Conservation (phyloP, 1,284 basidiomycete species). For the Mycosarcoma maydis region DNA sequence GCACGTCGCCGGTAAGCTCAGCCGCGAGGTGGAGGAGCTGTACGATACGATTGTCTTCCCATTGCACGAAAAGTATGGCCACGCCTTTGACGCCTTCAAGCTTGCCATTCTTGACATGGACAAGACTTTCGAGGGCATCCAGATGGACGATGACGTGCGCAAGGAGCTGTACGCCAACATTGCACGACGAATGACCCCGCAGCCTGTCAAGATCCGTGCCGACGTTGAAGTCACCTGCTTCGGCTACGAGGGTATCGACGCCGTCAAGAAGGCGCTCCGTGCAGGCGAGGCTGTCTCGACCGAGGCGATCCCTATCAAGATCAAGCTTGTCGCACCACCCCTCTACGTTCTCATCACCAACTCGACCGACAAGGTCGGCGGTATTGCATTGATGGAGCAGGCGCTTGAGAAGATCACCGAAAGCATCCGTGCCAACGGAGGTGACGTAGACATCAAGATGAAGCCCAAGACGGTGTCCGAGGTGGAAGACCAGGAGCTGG, state of each 20-base stretch:
- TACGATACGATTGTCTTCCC: conserved; percentile 96
- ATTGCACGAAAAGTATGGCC: conserved; percentile 88
- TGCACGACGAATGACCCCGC: conserved; percentile 92
- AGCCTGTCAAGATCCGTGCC: conserved; percentile 97
- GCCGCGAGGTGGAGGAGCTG: conserved; percentile 75
- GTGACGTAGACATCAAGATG: conserved; percentile 93
- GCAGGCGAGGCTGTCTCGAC: conserved; percentile 88
- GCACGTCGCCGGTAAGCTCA: conserved; percentile 64
- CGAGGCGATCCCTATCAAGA: conserved; percentile 93
- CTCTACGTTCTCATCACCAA: conserved; percentile 95
- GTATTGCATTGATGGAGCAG: conserved; percentile 90
- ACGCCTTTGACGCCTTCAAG: conserved; percentile 98
- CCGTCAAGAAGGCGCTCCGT: conserved; percentile 89
- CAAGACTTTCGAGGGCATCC: conserved; percentile 80
- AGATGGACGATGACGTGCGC: conserved; percentile 73
- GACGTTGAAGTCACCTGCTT: conserved; percentile 99
- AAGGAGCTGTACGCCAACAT: conserved; percentile 84
- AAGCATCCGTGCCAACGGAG: conserved; percentile 80
- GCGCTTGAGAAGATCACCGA: conserved; percentile 89
- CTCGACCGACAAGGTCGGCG: conserved; percentile 94
- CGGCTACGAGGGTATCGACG: conserved; percentile 95
- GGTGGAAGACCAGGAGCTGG: conserved; percentile 66
- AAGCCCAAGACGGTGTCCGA: conserved; percentile 71
- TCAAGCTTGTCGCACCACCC: conserved; percentile 94
- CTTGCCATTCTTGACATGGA: conserved; percentile 82